Evolutionary conservation across 441 rosid genomes (phyloP).

Genomic region (Gossypium davidsonii): DNA sequence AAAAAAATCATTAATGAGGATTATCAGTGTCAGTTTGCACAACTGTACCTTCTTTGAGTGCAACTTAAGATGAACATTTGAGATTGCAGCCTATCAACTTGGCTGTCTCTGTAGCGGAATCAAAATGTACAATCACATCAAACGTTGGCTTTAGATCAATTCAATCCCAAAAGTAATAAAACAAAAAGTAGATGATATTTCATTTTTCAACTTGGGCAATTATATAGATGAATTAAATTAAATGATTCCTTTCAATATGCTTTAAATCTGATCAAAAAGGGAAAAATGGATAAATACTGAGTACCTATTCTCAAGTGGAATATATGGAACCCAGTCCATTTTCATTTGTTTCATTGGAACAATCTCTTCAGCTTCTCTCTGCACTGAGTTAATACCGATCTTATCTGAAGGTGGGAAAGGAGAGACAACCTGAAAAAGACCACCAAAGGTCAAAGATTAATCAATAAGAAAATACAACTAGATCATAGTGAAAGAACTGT

Average conservation of each 20-base stretch:
- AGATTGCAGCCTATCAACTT: slow-evolving; percentile 67
- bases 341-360: slow-evolving; percentile 95
- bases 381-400: slow-evolving; percentile 88
- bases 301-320: slow-evolving; percentile 81
- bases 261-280: background rate
- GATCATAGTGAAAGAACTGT: background rate
- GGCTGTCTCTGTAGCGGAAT: slow-evolving; percentile 53
- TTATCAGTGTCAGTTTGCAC: background rate
- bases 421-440: slow-evolving; percentile 54
- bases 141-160: background rate
- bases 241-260: background rate
- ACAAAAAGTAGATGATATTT: background rate
- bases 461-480: background rate
- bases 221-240: background rate
- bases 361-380: slow-evolving; percentile 87
- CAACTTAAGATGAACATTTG: slow-evolving; percentile 72
- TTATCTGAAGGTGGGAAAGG: slow-evolving; percentile 96
- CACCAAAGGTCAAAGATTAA: background rate
- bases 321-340: slow-evolving; percentile 99
- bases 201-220: background rate
- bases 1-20: background rate
- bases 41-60: slow-evolving; percentile 71
- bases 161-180: background rate
- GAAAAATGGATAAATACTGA: background rate
- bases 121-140: background rate